Percentiles rank a stretch among this genome's conserved stretches.
Evolutionary conservation across 2,329 filamentous ascomycete species (phyloP).

Genomic region (Alternaria hordeiaustralica): DNA sequence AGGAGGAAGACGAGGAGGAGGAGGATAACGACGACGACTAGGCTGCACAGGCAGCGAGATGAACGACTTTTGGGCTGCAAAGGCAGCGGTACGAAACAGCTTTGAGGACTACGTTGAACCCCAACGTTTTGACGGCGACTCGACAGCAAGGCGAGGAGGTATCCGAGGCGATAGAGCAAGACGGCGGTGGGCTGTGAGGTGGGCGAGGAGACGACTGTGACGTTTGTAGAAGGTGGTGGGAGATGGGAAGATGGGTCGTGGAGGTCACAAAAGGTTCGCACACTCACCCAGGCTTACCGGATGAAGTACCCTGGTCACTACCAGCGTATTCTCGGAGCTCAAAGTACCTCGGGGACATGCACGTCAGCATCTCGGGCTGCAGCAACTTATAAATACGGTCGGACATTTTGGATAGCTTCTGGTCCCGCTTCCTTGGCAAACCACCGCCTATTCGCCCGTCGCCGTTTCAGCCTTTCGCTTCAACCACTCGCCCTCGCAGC

Average conservation of each 20-base stretch:
- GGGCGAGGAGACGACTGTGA: neutral
- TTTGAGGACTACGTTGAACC: neutral
- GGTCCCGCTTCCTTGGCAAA: conserved; percentile 9
- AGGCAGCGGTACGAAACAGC: neutral
- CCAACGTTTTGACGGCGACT: neutral
- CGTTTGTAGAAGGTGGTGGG: neutral
- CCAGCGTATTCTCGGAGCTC: neutral
- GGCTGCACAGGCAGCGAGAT: neutral
- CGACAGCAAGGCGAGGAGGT: neutral
- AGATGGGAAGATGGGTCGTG: neutral
- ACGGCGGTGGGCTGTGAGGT: neutral
- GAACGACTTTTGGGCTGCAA: neutral
- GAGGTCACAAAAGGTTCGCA: neutral
- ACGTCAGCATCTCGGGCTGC: neutral
- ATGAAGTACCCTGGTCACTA: neutral
- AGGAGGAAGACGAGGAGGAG: neutral
- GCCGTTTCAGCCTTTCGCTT: conserved; percentile 17
- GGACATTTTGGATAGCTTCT: neutral
- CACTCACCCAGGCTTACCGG: neutral
- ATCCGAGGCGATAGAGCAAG: too few relatives aligned
- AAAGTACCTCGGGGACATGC: neutral
- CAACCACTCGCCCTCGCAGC: conserved; percentile 8
- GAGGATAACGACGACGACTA: neutral
- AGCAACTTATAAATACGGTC: neutral
- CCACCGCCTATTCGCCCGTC: conserved; percentile 2